Evolutionary conservation across 2,329 filamentous ascomycete species (phyloP), one percentile per base, ranked within the genome.

Genomic region (Knufia petricola): DNA sequence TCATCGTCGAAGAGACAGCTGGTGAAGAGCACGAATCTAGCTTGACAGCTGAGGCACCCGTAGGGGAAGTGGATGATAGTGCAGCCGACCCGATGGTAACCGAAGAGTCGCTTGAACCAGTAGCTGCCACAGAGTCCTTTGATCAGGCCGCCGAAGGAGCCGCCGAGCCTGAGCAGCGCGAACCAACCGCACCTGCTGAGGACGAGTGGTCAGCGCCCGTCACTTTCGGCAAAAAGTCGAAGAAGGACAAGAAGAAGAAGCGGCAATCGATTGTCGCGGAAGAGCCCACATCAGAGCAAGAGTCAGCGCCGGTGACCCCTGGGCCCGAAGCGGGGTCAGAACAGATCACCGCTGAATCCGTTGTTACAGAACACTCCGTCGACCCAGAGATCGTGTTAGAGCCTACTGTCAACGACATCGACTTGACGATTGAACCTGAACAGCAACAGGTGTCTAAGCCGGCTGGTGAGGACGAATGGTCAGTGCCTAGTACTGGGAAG

Each of bases 201-300:
- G n/a, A 48, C 9, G 48, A 54, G 50, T 50, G 49, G 50, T 56
- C 32, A 8, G 32, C 15, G 7, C 32, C 55, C 37, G 49, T n/a
- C n/a, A n/a, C 51, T 38, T 46, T 49, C 3, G 56, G 54, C 23
- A 64, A 62, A 51, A 68, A 65, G 51, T 58, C 61, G 2, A 62
- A 59, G 51, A 63, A 60, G 48, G 50, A 50, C 19, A 57, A 58
- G 31, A 57, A 60, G 44, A 60, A 61, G 39, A 50, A 50, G 30
- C 20, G 42, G 19, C 28, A 45, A 30, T 43, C 46, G 9, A 21
- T 23, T 8, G n/a, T 45, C n/a, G 28, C 15, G 23, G 41, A 44
- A 4, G 41, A 44, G 4, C 13, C 8, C 30, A 24, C n/a, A n/a
- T 15, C 34, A 12, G 42, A 36, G 15, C 28, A 23, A 41, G 39